These are phyloP conservation scores for Alternaria burnsii DNA, from an alignment of 2,329 filamentous ascomycete species.

Conservation along the genomic window DNA sequence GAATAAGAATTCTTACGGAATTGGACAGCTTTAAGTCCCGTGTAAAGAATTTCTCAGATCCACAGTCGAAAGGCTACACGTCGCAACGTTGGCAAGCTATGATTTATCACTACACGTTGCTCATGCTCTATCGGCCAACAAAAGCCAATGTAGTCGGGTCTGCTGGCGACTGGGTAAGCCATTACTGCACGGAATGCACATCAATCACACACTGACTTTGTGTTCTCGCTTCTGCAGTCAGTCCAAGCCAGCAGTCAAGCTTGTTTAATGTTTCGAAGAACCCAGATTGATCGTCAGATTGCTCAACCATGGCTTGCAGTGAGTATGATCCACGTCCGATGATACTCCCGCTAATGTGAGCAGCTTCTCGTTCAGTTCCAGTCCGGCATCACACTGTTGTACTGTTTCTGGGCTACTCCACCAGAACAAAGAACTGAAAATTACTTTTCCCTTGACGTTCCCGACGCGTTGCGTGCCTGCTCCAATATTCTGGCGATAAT, in stretches of 20 bases:
- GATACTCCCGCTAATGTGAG: slow-evolving; percentile 2
- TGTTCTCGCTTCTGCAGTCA: background rate
- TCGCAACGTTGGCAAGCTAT: slow-evolving; percentile 32
- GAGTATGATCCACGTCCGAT: background rate
- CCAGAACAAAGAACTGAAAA: slow-evolving; percentile 38
- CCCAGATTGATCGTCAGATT: slow-evolving; percentile 31
- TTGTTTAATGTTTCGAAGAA: slow-evolving; percentile 29
- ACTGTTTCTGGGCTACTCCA: slow-evolving; percentile 51
- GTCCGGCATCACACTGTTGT: slow-evolving; percentile 48
- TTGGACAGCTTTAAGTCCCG: slow-evolving; percentile 27
- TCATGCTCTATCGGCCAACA: slow-evolving; percentile 29
- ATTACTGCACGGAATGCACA: background rate
- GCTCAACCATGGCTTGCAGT: slow-evolving; percentile 33
- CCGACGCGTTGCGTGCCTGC: slow-evolving; percentile 49
- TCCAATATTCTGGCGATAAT: slow-evolving; percentile 49
- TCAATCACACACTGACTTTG: background rate
- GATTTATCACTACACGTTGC: slow-evolving; percentile 31
- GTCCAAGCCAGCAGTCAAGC: slow-evolving; percentile 32
- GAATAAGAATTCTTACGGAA: slow-evolving; percentile 26
- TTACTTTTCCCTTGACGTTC: slow-evolving; percentile 36
- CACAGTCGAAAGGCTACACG: slow-evolving; percentile 29
- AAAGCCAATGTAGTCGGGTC: slow-evolving; percentile 24
- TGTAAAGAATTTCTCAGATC: slow-evolving; percentile 27
- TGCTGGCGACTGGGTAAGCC: slow-evolving; percentile 25
- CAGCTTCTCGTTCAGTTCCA: slow-evolving; percentile 41